Percentiles rank a stretch among this genome's conserved stretches.
Evolutionary conservation across 345 rosid species (phyloP).

Genomic region (Nephelium lappaceum): DNA sequence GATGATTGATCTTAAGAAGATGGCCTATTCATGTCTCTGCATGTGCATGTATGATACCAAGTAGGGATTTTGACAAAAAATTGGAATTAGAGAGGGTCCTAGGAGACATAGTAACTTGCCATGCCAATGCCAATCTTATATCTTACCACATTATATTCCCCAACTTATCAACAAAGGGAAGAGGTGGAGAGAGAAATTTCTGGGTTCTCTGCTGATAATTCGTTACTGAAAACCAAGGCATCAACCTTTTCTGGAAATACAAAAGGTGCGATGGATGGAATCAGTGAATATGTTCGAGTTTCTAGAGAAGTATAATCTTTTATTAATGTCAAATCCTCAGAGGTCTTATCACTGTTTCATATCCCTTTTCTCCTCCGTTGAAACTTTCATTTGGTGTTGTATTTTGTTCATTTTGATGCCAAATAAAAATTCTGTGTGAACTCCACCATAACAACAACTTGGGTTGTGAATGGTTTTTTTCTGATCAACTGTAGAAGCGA

Average conservation of each 20-base stretch:
- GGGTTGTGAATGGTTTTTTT: slow-evolving; percentile 18
- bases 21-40: neutral
- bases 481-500: slow-evolving; percentile 30
- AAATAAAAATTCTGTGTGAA: slow-evolving; percentile 37
- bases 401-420: slow-evolving; percentile 30
- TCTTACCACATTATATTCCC: neutral
- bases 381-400: slow-evolving; percentile 39
- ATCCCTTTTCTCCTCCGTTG: slow-evolving; percentile 41
- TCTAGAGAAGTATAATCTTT: slow-evolving; percentile 49
- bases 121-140: neutral
- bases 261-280: slow-evolving; percentile 37
- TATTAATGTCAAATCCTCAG: slow-evolving; percentile 37
- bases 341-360: slow-evolving; percentile 52
- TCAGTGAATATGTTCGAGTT: slow-evolving; percentile 52
- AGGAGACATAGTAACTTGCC: neutral
- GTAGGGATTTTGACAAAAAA: too few species aligned
- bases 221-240: slow-evolving; percentile 29
- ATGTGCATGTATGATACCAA: neutral
- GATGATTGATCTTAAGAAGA: neutral
- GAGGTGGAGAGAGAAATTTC: slow-evolving; percentile 2
- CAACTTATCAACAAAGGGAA: neutral
- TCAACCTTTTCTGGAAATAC: slow-evolving; percentile 26
- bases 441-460: slow-evolving; percentile 47
- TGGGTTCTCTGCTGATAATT: slow-evolving; percentile 19
- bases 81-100: neutral